Conservation (phyloP, 192 early-diverging fungal genomes). For the Linnemannia zychae region DNA sequence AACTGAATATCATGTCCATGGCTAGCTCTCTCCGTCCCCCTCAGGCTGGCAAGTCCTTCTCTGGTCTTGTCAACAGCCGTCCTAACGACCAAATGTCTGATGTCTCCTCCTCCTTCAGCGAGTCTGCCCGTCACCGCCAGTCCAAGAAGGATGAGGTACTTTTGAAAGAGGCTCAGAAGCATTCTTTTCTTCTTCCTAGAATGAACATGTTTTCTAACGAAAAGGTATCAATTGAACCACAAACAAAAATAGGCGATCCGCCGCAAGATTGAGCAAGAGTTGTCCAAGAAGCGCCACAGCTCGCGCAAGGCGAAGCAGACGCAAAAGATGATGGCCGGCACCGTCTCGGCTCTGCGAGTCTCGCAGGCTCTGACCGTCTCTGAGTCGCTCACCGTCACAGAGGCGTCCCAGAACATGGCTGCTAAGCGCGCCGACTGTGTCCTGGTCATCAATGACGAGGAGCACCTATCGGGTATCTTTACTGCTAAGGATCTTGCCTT, state of each 20-base stretch:
- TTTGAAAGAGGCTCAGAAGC: neutral
- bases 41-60: conserved; percentile 48
- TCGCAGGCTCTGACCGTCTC: conserved; percentile 89
- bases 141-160: conserved; percentile 62
- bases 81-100: conserved; percentile 58
- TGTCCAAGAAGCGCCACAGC: conserved; percentile 71
- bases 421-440: conserved; percentile 97
- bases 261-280: conserved; percentile 80
- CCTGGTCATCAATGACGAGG: conserved; percentile 93
- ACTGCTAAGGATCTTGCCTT: conserved; percentile 99
- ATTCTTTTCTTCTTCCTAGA: neutral
- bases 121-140: conserved; percentile 57
- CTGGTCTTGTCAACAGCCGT: conserved; percentile 43
- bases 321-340: conserved; percentile 72
- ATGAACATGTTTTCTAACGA: neutral
- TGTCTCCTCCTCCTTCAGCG: conserved; percentile 56
- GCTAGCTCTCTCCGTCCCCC: conserved; percentile 57
- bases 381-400: conserved; percentile 80
- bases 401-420: conserved; percentile 95
- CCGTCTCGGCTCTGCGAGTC: conserved; percentile 91
- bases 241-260: conserved; percentile 64
- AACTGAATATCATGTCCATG: conserved; percentile 53
- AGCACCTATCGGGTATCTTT: conserved; percentile 94
- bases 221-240: neutral
- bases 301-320: conserved; percentile 54